Conservation (phyloP, 1,139 yeast species). For the Blastobotrys niveus region DNA sequence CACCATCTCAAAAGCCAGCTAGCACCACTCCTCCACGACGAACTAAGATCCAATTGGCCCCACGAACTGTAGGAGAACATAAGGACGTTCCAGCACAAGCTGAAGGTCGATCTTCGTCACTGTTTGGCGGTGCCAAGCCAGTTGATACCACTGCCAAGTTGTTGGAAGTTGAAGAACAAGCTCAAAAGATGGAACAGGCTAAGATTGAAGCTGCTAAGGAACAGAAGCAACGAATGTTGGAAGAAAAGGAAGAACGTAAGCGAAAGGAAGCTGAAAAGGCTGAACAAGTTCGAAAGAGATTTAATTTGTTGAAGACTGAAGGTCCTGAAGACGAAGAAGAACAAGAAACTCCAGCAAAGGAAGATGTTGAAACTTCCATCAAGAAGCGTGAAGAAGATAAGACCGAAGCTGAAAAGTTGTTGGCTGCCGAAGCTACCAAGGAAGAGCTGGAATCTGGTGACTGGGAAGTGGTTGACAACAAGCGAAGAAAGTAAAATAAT, state of each 20-base stretch:
- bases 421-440: conserved; percentile 37
- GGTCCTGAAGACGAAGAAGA: conserved; percentile 54
- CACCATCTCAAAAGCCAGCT: conserved; percentile 11
- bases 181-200: conserved; percentile 28
- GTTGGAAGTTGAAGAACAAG: conserved; percentile 28
- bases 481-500: conserved; percentile 15
- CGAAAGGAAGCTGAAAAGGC: conserved; percentile 15
- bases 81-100: conserved; percentile 23
- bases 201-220: conserved; percentile 23
- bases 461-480: conserved; percentile 56
- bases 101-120: conserved; percentile 24
- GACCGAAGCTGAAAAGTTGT: conserved; percentile 27
- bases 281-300: conserved; percentile 34
- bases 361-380: conserved; percentile 33
- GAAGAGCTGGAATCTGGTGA: conserved; percentile 46
- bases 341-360: conserved; percentile 25
- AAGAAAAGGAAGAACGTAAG: conserved; percentile 14
- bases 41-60: conserved; percentile 28
- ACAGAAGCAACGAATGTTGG: conserved; percentile 13
- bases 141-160: conserved; percentile 34
- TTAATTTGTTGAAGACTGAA: conserved; percentile 60
- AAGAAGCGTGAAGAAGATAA: conserved; percentile 34
- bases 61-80: conserved; percentile 26
- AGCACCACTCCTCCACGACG: conserved; percentile 19
- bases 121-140: conserved; percentile 39